Conservation (phyloP, 192 early-diverging fungal genomes). For the Lobosporangium transversale region DNA sequence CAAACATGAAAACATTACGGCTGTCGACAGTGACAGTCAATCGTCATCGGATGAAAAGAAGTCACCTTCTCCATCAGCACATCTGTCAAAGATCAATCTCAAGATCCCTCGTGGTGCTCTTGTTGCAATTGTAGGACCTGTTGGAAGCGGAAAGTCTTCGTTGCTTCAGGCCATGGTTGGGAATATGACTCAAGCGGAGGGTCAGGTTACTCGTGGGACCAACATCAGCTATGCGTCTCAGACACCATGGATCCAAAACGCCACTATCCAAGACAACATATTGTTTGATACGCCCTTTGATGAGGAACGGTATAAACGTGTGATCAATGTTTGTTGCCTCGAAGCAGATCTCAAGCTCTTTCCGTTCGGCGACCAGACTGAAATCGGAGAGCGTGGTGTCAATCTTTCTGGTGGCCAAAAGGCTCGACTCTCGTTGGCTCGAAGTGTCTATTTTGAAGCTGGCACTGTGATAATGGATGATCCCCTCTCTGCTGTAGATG, state of each 20-base stretch:
- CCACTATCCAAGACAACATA: constrained; percentile 76
- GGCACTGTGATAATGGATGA: constrained; percentile 85
- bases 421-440: constrained; percentile 84
- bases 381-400: constrained; percentile 82
- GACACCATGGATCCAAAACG: constrained; percentile 70
- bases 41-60: neutral
- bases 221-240: constrained; percentile 72
- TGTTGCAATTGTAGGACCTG: constrained; percentile 61
- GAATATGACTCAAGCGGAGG: constrained; percentile 53
- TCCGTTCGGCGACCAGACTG: constrained; percentile 31
- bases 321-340: constrained; percentile 66
- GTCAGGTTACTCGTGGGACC: constrained; percentile 17
- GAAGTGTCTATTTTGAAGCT: constrained; percentile 81
- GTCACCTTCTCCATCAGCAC: neutral
- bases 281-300: constrained; percentile 69
- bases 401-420: constrained; percentile 91
- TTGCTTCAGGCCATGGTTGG: constrained; percentile 63
- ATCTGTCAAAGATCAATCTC: constrained; percentile 40
- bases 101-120: constrained; percentile 34
- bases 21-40: neutral
- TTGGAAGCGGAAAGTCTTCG: constrained; percentile 69
- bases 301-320: constrained; percentile 59
- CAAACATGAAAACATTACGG: neutral
- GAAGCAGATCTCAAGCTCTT: constrained; percentile 60
- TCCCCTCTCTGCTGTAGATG: constrained; percentile 91